A percentile compares a stretch with the other conserved stretches of the same genome.
phyloP scores from a whole-genome alignment of 225 moss, liverwort and hornwort species.

The Sphagnum tenellum region DNA sequence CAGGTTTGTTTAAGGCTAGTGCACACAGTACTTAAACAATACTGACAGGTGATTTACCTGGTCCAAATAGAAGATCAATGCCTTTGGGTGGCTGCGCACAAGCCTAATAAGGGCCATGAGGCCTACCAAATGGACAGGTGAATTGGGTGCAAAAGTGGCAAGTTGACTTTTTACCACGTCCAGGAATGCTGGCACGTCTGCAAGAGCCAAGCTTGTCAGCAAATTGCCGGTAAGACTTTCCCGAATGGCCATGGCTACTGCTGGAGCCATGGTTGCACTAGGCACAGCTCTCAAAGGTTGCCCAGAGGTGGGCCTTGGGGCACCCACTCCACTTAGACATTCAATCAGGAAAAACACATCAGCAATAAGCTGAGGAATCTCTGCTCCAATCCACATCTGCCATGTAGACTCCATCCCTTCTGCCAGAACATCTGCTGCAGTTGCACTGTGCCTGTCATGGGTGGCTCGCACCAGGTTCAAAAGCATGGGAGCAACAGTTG shows the following conservation, averaged over 20 bases:
- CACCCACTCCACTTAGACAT: slow-evolving; percentile 1
- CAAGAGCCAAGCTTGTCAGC: slow-evolving; percentile 6
- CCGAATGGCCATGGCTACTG: slow-evolving; percentile 10
- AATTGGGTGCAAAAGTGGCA: slow-evolving; percentile 4
- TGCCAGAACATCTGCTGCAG: slow-evolving; percentile 9
- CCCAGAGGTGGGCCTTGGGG: background rate
- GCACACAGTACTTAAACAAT: background rate
- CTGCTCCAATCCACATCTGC: slow-evolving; percentile 5
- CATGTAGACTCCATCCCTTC: slow-evolving; percentile 12
- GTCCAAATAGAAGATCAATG: slow-evolving; percentile 1
- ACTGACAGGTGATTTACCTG: slow-evolving; percentile 1
- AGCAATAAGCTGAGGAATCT: slow-evolving; percentile 7
- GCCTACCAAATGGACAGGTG: slow-evolving; percentile 6
- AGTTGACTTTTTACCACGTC: slow-evolving; percentile 6
- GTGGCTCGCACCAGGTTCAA: slow-evolving; percentile 5
- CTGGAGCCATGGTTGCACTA: slow-evolving; percentile 1
- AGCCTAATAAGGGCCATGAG: slow-evolving; percentile 7
- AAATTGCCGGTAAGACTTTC: slow-evolving; percentile 11
- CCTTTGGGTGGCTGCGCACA: slow-evolving; percentile 3
- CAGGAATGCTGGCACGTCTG: slow-evolving; percentile 9
- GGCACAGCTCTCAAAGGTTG: background rate
- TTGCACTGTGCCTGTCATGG: slow-evolving; percentile 8
- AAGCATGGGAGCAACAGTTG: slow-evolving; percentile 7
- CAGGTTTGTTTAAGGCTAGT: background rate
- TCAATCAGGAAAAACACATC: slow-evolving; percentile 10